These are phyloP conservation scores for Xylaria longipes DNA, from an alignment of 495 filamentous ascomycete genomes.

Conservation along the genomic window DNA sequence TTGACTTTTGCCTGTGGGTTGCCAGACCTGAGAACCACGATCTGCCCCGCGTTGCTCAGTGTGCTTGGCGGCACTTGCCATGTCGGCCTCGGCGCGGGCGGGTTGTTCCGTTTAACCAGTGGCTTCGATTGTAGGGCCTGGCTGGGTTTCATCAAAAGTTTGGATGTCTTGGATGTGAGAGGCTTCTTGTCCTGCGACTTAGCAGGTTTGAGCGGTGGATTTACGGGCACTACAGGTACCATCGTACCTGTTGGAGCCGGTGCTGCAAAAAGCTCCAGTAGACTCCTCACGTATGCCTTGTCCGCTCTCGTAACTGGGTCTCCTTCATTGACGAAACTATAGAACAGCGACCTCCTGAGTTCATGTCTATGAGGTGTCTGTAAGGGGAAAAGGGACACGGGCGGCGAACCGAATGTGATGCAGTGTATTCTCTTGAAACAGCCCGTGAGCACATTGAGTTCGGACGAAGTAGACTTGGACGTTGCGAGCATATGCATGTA, in stretches of 20 bases:
- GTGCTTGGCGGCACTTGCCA: conserved; percentile 69
- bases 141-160: conserved; percentile 26
- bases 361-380: conserved; percentile 57
- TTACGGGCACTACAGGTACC: background rate
- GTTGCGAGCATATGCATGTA: conserved; percentile 79
- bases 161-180: conserved; percentile 40
- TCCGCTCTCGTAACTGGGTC: conserved; percentile 81
- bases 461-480: conserved; percentile 58
- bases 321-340: conserved; percentile 82
- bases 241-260: conserved; percentile 56
- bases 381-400: conserved; percentile 72
- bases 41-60: conserved; percentile 69
- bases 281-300: conserved; percentile 70
- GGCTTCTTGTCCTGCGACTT: conserved; percentile 32
- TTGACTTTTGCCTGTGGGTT: conserved; percentile 40
- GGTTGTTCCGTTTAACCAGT: conserved; percentile 28
- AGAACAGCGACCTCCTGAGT: conserved; percentile 69
- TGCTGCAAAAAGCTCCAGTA: conserved; percentile 71
- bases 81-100: conserved; percentile 38
- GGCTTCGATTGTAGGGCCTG: conserved; percentile 31
- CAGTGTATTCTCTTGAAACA: conserved; percentile 81
- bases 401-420: conserved; percentile 81
- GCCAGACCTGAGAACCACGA: conserved; percentile 66
- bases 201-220: background rate
- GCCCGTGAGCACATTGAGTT: conserved; percentile 69